Evolutionary conservation across 345 rosid species (phyloP).

Genomic region (Euphorbia pulcherrima): DNA sequence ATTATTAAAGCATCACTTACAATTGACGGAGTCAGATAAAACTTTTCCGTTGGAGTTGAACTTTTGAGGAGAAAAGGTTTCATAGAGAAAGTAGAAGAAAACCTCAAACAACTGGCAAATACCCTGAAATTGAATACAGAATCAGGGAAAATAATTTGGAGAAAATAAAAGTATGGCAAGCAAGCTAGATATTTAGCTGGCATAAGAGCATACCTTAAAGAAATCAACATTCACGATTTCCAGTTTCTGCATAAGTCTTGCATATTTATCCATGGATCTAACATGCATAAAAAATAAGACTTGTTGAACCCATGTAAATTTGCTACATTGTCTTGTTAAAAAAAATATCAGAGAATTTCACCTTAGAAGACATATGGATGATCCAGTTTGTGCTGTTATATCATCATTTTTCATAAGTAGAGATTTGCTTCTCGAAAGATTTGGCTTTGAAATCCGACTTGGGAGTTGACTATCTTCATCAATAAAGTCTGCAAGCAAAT

Average conservation of each 20-base stretch:
- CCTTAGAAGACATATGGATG: slow-evolving; percentile 96
- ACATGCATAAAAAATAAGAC: slow-evolving; percentile 26
- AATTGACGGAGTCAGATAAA: slow-evolving; percentile 44
- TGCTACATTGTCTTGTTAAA: background rate
- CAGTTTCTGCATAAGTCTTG: slow-evolving; percentile 97
- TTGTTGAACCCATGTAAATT: slow-evolving; percentile 12
- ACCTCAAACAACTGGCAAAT: slow-evolving; percentile 89
- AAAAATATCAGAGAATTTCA: slow-evolving; percentile 22
- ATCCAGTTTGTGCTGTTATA: slow-evolving; percentile 79
- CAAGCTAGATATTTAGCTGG: slow-evolving; percentile 10
- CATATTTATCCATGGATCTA: slow-evolving; percentile 98
- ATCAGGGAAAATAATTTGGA: slow-evolving; percentile 51
- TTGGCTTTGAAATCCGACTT: slow-evolving; percentile 68
- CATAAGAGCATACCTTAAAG: slow-evolving; percentile 61
- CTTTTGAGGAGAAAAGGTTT: slow-evolving; percentile 69
- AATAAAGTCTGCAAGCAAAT: slow-evolving; percentile 91
- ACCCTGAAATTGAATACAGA: slow-evolving; percentile 73
- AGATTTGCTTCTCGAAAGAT: slow-evolving; percentile 32
- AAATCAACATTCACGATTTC: slow-evolving; percentile 87
- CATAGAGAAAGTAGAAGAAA: slow-evolving; percentile 68
- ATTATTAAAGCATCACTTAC: slow-evolving; percentile 48
- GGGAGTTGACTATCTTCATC: slow-evolving; percentile 99
- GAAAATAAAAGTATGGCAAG: slow-evolving; percentile 8
- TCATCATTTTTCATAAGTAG: slow-evolving; percentile 58
- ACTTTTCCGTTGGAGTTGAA: slow-evolving; percentile 55